Base-by-base conservation (phyloP, 2,329 filamentous ascomycete species). In the Dothideomycetidae sp. region DNA sequence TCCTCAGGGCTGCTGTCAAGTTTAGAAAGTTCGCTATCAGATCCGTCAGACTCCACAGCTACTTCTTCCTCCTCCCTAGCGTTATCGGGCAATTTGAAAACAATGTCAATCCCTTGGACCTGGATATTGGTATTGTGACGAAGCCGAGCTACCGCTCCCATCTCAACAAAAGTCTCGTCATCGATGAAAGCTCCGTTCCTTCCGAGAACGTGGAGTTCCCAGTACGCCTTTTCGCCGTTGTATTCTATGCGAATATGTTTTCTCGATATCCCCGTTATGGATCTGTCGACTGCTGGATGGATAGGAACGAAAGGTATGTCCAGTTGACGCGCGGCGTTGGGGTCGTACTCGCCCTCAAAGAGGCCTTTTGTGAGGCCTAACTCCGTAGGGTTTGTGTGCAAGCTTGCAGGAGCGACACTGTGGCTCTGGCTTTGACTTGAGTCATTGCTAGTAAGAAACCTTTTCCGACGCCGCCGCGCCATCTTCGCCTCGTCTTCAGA, bases 221-320 rank as follows among this genome's bases (percentile, higher is more conserved):
- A 86, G 5, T 71, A 61, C 13, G 71, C 65, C 29, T 65, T 65
- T 10, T 72, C 62, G 43, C 70, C 64, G 49, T 81, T 79, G 58
- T 77, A 86, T 32, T 70, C 63, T 47, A 88, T 82, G 49, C 75
- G 77, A 33, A 82, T 63, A 53, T 88, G 81, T 47, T 78, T 64
- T 43, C 80, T 67, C 3, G 81, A 86, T 38, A 86, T 85, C 35
- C 70, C 71, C 51, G 79, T 81, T 35, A 80, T 81, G 44, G 70
- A 73, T 42, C 56, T 64, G 2, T 73, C 70, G 42, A 73, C 70
- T 0, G 73, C 74, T 3, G 80, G 81, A 53, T 85, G 81, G 31
- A 86, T 81, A 21, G 73, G 73, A 33, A 85, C 67, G 41, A 81
- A 68, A 3, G 40, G 43, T 28, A 36, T 40, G n/a, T 44, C 39